Evolutionary conservation across 495 filamentous ascomycete genomes (phyloP), one percentile per base, ranked within the genome.

Genomic region (Coniosporium apollinis): DNA sequence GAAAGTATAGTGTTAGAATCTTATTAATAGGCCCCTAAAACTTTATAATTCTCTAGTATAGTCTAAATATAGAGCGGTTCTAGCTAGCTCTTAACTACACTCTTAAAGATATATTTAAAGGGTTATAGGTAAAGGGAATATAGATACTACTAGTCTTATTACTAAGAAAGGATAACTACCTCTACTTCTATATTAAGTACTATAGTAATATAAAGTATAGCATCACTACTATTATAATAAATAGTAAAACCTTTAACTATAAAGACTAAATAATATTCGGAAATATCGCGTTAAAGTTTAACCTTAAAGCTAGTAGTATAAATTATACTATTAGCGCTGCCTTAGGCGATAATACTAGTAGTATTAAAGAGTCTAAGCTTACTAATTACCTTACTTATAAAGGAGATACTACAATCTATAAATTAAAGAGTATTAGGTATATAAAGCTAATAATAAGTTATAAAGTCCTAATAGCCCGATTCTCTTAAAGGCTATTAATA

Each of bases 231-330:
- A 65, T 82, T 28, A 78, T 74, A 40, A 59, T 68, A 6, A 57
- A 76, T 3, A 62, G 44, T 0, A 35, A 54, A 2, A 76, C 77
- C 38, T 82, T 80, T 46, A n/a, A n/a, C n/a, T n/a, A 16, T 6
- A 31, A 7, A 31, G 15, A 32, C 17, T 16, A 9, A 19, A 16
- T 9, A 2, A 14, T 17, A 9, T 70, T 70, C 22, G 76, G 76
- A 43, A 92, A 91, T 40, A 61, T 87, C 1, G 79, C 60, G 4
- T 53, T 91, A 15, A 93, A 86, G 51, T 70, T 91, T 55, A 94
- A 94, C 50, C 53, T 91, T 28, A 94, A 94, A 56, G 64, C 77
- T 38, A 82, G 83, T 4, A 87, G 87, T 0, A 55, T 64, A 14
- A 92, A 92, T 41, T 82, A 93, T 47, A 50, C 45, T 3, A 47